A percentile compares a stretch with the other conserved stretches of the same genome.
Evolutionary conservation across 2,329 filamentous ascomycete species (phyloP).

Genomic region (Phoma herbarum): DNA sequence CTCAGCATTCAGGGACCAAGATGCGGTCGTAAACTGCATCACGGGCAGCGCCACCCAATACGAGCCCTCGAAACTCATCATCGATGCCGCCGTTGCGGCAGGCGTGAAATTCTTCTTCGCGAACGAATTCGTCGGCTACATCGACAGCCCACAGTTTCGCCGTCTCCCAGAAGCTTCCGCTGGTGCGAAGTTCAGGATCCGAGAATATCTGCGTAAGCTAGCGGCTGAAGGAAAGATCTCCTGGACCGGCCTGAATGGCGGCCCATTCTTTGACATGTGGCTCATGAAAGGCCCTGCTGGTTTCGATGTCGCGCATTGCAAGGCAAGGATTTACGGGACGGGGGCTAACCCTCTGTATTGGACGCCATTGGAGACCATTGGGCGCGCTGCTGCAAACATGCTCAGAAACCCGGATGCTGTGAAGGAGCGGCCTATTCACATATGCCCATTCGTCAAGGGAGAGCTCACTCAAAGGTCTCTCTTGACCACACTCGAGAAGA

Average conservation of each 20-base stretch:
- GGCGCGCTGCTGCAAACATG: conserved; percentile 41
- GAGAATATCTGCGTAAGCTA: conserved; percentile 39
- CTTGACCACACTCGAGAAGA: conserved; percentile 35
- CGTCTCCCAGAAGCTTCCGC: conserved; percentile 38
- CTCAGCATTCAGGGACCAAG: conserved; percentile 61
- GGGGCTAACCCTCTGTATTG: conserved; percentile 42
- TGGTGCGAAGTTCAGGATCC: conserved; percentile 41
- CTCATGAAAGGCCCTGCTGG: conserved; percentile 50
- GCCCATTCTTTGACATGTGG: conserved; percentile 52
- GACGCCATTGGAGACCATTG: conserved; percentile 44
- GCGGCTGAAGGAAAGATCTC: conserved; percentile 32
- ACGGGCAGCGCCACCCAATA: conserved; percentile 56
- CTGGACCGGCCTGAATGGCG: conserved; percentile 48
- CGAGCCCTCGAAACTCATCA: conserved; percentile 55
- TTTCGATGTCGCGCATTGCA: conserved; percentile 40
- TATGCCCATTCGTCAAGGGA: conserved; percentile 32
- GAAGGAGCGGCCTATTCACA: conserved; percentile 41
- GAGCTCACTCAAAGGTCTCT: conserved; percentile 41
- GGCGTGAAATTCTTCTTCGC: conserved; percentile 47
- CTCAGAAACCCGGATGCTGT: conserved; percentile 35
- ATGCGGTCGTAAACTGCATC: conserved; percentile 62
- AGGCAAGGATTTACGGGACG: conserved; percentile 48
- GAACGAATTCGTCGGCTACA: conserved; percentile 46
- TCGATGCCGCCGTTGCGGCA: conserved; percentile 47
- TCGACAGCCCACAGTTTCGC: conserved; percentile 35